Evolutionary conservation across 2,329 filamentous ascomycete species (phyloP).

Genomic region (Aureobasidium zeae): DNA sequence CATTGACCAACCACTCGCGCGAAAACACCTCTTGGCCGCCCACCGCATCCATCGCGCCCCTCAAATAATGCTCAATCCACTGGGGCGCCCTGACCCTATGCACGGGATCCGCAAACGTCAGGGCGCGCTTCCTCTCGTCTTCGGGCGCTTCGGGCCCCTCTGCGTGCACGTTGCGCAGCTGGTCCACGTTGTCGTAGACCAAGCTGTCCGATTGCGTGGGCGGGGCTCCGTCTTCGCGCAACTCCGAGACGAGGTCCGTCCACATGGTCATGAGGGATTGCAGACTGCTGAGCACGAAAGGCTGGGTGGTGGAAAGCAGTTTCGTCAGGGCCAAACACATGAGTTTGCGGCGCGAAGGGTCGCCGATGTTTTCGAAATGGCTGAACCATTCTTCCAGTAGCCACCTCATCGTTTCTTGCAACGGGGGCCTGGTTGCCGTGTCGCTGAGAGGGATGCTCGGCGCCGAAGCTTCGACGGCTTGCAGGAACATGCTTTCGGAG

Average conservation of each 20-base stretch:
- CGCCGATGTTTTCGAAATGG: slow-evolving; percentile 58
- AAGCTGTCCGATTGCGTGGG: slow-evolving; percentile 31
- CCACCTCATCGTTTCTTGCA: slow-evolving; percentile 37
- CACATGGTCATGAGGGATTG: slow-evolving; percentile 70
- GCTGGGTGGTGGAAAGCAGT: slow-evolving; percentile 54
- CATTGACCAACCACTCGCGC: slow-evolving; percentile 60
- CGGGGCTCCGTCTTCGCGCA: slow-evolving; percentile 50
- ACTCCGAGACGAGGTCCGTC: slow-evolving; percentile 59
- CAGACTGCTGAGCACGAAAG: slow-evolving; percentile 38
- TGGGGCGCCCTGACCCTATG: slow-evolving; percentile 55
- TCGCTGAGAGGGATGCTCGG: slow-evolving; percentile 12
- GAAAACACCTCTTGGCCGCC: slow-evolving; percentile 61
- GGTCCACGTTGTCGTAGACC: slow-evolving; percentile 30
- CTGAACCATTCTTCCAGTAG: slow-evolving; percentile 54
- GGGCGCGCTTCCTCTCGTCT: slow-evolving; percentile 38
- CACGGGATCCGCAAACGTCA: slow-evolving; percentile 54
- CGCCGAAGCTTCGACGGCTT: slow-evolving; percentile 37
- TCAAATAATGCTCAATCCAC: slow-evolving; percentile 56
- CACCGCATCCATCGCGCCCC: slow-evolving; percentile 44
- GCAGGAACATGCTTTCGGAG: slow-evolving; percentile 58
- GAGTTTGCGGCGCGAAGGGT: slow-evolving; percentile 58
- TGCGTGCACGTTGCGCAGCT: slow-evolving; percentile 16
- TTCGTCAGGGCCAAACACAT: slow-evolving; percentile 64
- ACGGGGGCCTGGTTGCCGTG: slow-evolving; percentile 7
- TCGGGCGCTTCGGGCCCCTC: slow-evolving; percentile 34